Evolutionary conservation across 257 asterid species (phyloP).

Genomic region (Solanum clarkiae): DNA sequence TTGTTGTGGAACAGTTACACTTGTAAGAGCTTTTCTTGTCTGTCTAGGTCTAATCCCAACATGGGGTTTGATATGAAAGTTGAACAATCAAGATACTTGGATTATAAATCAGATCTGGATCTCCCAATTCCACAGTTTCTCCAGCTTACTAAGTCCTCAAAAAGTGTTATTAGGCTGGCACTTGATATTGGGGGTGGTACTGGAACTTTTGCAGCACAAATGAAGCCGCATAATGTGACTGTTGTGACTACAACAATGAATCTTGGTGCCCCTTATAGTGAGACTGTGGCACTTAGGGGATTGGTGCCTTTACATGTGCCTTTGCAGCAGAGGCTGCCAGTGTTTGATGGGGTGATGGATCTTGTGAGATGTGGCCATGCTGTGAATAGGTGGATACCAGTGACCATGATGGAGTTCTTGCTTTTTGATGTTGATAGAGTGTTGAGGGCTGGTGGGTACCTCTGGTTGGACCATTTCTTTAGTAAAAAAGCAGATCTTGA

Average conservation of each 20-base stretch:
- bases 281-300: slow-evolving; percentile 82
- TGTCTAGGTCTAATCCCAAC: slow-evolving; percentile 40
- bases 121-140: slow-evolving; percentile 75
- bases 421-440: slow-evolving; percentile 83
- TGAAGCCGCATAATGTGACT: slow-evolving; percentile 77
- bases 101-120: slow-evolving; percentile 70
- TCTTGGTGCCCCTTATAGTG: slow-evolving; percentile 76
- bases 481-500: slow-evolving; percentile 78
- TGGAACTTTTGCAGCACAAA: slow-evolving; percentile 88
- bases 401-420: slow-evolving; percentile 62
- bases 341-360: slow-evolving; percentile 85
- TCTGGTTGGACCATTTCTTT: slow-evolving; percentile 75
- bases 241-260: slow-evolving; percentile 85
- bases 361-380: slow-evolving; percentile 90
- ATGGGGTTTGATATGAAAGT: slow-evolving; percentile 72
- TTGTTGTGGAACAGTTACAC: slow-evolving; percentile 37
- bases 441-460: slow-evolving; percentile 83
- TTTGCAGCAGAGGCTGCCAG: slow-evolving; percentile 89
- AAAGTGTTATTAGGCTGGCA: slow-evolving; percentile 42
- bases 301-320: slow-evolving; percentile 74
- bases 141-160: slow-evolving; percentile 39
- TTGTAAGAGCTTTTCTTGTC: slow-evolving; percentile 73
- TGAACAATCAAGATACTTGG: slow-evolving; percentile 45
- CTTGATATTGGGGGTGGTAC: slow-evolving; percentile 89
- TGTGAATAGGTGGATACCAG: slow-evolving; percentile 89